Conservation (phyloP, 495 filamentous ascomycete species). For the Neurospora sp. region DNA sequence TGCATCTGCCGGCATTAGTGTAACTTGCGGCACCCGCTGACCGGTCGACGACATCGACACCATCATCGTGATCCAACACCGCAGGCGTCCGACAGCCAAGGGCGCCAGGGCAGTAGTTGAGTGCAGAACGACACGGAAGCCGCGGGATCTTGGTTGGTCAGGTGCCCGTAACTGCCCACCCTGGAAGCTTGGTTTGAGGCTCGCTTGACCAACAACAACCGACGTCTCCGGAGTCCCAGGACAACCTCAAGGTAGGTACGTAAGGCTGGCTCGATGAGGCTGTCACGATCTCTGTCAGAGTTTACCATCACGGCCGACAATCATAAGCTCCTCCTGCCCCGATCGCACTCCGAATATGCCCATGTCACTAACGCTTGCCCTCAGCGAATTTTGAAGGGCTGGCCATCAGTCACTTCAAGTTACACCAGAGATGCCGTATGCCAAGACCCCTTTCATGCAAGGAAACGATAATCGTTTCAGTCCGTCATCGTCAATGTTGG, state of each 20-base stretch:
- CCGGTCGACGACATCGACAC: neutral
- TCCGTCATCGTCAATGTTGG: neutral
- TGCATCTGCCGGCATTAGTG: neutral
- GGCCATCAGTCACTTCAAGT: neutral
- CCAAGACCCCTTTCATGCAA: neutral
- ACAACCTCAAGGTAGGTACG: neutral
- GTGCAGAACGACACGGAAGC: neutral
- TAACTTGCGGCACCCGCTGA: neutral
- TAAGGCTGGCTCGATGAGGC: neutral
- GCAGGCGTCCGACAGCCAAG: neutral
- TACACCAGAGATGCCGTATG: neutral
- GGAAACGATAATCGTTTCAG: neutral
- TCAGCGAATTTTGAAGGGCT: neutral
- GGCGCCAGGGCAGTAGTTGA: neutral
- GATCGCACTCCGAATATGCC: neutral
- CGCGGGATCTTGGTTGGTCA: neutral
- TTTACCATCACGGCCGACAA: neutral
- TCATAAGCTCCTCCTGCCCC: neutral
- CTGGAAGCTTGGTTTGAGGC: neutral
- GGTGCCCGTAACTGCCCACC: neutral
- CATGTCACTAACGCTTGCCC: neutral
- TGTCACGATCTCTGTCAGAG: neutral
- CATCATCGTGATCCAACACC: neutral
- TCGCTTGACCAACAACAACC: neutral
- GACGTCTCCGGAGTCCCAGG: neutral